These are phyloP conservation scores for Alternaria arbusti DNA, from an alignment of 2,329 filamentous ascomycete genomes.

Conservation along the genomic window DNA sequence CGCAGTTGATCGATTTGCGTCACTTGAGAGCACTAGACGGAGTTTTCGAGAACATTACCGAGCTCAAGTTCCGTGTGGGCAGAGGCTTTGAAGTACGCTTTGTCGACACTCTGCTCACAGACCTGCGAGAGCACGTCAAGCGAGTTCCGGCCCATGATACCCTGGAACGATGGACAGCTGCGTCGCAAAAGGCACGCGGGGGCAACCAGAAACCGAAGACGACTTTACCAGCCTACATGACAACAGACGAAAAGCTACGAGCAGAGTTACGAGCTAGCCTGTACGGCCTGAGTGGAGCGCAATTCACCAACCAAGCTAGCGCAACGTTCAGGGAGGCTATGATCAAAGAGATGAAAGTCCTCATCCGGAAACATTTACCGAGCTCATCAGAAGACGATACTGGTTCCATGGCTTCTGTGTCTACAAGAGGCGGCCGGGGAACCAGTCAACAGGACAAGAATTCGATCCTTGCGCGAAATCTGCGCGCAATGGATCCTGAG, in stretches of 20 bases:
- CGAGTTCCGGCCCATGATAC: constrained; percentile 75
- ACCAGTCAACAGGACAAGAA: constrained; percentile 85
- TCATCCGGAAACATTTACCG: constrained; percentile 84
- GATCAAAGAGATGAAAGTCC: constrained; percentile 80
- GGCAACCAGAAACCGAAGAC: constrained; percentile 71
- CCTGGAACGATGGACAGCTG: constrained; percentile 81
- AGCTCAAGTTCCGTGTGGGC: constrained; percentile 80
- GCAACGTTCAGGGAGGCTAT: constrained; percentile 83
- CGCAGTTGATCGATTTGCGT: constrained; percentile 70
- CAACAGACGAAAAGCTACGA: constrained; percentile 73
- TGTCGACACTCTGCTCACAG: constrained; percentile 75
- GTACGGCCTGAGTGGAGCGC: constrained; percentile 79
- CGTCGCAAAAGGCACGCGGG: constrained; percentile 75
- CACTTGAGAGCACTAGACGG: constrained; percentile 80
- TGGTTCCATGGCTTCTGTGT: constrained; percentile 85
- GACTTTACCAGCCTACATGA: constrained; percentile 77
- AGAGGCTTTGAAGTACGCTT: constrained; percentile 86
- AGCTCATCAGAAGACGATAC: constrained; percentile 94
- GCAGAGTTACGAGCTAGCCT: constrained; percentile 73
- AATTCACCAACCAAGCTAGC: constrained; percentile 81
- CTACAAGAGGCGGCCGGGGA: constrained; percentile 73
- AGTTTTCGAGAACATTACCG: constrained; percentile 76
- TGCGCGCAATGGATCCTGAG: constrained; percentile 80
- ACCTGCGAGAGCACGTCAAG: constrained; percentile 81
- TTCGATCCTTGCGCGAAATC: constrained; percentile 82